A percentile compares a stretch with the other conserved stretches of the same genome.
Conservation (phyloP, 225 moss, liverwort and hornwort genomes). For the Thuidium tamariscinum region DNA sequence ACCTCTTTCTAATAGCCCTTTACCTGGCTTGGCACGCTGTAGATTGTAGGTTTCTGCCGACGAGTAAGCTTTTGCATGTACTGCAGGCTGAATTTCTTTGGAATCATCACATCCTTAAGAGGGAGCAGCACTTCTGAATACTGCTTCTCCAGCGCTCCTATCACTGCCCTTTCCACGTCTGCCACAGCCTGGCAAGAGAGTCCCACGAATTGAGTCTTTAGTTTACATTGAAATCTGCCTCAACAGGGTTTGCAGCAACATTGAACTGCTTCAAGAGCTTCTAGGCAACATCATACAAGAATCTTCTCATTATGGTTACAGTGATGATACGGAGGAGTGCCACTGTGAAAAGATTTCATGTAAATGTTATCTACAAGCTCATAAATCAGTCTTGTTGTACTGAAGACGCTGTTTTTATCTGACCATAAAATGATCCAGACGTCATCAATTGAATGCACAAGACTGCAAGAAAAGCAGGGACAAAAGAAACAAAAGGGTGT, state of each 20-base stretch:
- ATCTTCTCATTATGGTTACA: too few relatives aligned
- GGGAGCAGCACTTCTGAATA: slow-evolving; percentile 80
- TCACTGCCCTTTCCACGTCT: slow-evolving; percentile 90
- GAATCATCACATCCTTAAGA: slow-evolving; percentile 81
- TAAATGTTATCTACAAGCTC: too few relatives aligned
- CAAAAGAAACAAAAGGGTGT: background rate
- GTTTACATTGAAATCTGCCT: background rate
- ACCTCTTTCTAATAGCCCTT: background rate
- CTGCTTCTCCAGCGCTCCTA: slow-evolving; percentile 84
- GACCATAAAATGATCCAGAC: background rate
- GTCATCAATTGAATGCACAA: background rate
- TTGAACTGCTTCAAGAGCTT: background rate
- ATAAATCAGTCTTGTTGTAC: background rate
- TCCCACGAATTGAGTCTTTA: background rate
- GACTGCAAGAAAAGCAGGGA: background rate
- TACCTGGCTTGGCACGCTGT: slow-evolving; percentile 95
- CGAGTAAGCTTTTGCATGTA: slow-evolving; percentile 99
- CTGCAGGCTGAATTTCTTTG: slow-evolving; percentile 88
- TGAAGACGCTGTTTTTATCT: background rate
- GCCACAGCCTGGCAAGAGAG: slow-evolving; percentile 58
- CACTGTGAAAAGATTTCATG: background rate
- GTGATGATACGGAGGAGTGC: too few relatives aligned
- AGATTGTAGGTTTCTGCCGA: slow-evolving; percentile 71
- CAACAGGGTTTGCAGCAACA: background rate
- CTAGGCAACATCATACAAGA: background rate